A percentile compares a stretch with the other conserved stretches of the same genome.
Evolutionary conservation across 768 basidiomycete species (phyloP).

Genomic region (Gloeopeniophorella convolvens): DNA sequence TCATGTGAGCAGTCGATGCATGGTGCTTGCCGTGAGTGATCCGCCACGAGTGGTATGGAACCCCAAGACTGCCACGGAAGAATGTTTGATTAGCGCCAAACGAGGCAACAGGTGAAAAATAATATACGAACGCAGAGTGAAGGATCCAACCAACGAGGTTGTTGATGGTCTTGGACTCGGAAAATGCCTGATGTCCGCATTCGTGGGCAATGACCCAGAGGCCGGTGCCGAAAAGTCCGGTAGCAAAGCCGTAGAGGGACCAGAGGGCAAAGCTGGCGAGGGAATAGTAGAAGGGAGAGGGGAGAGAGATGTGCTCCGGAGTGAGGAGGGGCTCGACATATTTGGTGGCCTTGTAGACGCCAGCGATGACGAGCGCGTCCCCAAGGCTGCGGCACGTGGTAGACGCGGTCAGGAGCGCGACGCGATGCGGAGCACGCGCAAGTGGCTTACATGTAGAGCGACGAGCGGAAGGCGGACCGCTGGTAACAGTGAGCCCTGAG

Average conservation of each 20-base stretch:
- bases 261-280: constrained; percentile 62
- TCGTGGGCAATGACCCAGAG: constrained; percentile 95
- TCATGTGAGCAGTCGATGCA: constrained; percentile 89
- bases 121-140: constrained; percentile 67
- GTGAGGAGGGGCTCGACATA: constrained; percentile 60
- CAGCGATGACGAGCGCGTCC: constrained; percentile 67
- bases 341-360: constrained; percentile 59
- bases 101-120: constrained; percentile 7
- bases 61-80: constrained; percentile 58
- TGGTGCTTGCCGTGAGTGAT: constrained; percentile 95
- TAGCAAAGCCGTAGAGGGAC: constrained; percentile 74
- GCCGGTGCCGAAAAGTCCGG: constrained; percentile 85
- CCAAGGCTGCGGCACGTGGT: constrained; percentile 44
- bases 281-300: constrained; percentile 55
- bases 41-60: constrained; percentile 96
- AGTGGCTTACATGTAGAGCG: constrained; percentile 61
- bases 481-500: constrained; percentile 79
- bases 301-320: constrained; percentile 46
- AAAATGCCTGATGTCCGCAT: constrained; percentile 96
- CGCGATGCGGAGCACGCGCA: not conserved
- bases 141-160: constrained; percentile 89
- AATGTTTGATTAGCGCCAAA: constrained; percentile 1
- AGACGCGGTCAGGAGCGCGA: constrained; percentile 11
- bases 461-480: constrained; percentile 79
- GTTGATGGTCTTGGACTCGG: constrained; percentile 86